Evolutionary conservation across 2,329 filamentous ascomycete species (phyloP).

Genomic region (Zymoseptoria ardabiliae): DNA sequence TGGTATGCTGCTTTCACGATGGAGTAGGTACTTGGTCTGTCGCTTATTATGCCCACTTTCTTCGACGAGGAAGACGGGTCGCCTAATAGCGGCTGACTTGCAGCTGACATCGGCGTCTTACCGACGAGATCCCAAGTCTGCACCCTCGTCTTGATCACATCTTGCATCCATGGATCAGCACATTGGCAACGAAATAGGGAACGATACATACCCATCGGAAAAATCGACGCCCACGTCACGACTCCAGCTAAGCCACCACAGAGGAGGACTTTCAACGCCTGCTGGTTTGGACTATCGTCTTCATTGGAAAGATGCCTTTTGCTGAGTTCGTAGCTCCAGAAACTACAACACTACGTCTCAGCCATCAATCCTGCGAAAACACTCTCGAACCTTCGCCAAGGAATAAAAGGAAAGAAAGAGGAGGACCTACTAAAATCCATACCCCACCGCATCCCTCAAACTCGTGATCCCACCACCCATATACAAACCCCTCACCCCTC

Average conservation of each 20-base stretch:
- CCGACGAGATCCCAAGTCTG: conserved; percentile 56
- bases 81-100: conserved; percentile 13
- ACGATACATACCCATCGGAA: conserved; percentile 53
- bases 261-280: conserved; percentile 46
- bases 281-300: conserved; percentile 38
- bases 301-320: conserved; percentile 46
- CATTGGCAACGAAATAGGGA: not conserved
- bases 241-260: conserved; percentile 85
- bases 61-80: not conserved
- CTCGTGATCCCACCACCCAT: conserved; percentile 75
- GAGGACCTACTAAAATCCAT: conserved; percentile 72
- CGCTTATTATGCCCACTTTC: conserved; percentile 1
- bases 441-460: conserved; percentile 79
- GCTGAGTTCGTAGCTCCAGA: conserved; percentile 81
- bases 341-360: conserved; percentile 40
- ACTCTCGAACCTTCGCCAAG: not conserved
- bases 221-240: conserved; percentile 82
- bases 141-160: conserved; percentile 87
- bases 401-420: not conserved
- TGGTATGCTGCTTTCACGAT: conserved; percentile 61
- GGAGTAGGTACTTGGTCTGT: conserved; percentile 49
- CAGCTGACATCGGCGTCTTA: not conserved
- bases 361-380: too few relatives aligned
- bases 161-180: conserved; percentile 30
- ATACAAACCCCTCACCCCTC: conserved; percentile 63